phyloP scores from a whole-genome alignment of 192 early-diverging fungal genomes.

The Coemansia guatemalensis region DNA sequence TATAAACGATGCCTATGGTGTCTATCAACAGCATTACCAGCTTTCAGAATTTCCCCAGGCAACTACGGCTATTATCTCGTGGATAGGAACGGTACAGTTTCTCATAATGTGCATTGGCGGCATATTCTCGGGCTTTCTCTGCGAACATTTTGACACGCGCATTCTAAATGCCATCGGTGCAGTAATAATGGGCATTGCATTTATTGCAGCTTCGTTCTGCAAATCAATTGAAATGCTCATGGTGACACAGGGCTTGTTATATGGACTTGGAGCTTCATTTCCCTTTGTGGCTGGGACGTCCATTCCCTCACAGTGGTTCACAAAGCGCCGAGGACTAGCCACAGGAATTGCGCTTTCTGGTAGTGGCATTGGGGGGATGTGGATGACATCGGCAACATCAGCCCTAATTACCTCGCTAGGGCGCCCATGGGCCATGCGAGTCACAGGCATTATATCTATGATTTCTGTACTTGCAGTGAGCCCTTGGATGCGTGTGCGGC shows the following conservation, averaged over 20 bases:
- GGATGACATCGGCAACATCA: slow-evolving; percentile 55
- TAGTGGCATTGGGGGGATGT: slow-evolving; percentile 55
- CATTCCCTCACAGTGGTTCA: slow-evolving; percentile 55
- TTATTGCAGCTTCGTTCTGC: slow-evolving; percentile 48
- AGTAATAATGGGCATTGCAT: slow-evolving; percentile 41
- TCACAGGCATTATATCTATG: slow-evolving; percentile 51
- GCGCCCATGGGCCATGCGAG: slow-evolving; percentile 57
- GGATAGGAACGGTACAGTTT: slow-evolving; percentile 51
- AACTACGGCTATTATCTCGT: slow-evolving; percentile 46
- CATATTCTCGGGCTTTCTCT: slow-evolving; percentile 48
- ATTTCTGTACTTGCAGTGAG: slow-evolving; percentile 45
- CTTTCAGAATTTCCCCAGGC: slow-evolving; percentile 45
- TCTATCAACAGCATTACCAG: slow-evolving; percentile 54
- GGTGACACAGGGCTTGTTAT: slow-evolving; percentile 53
- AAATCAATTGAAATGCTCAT: slow-evolving; percentile 41
- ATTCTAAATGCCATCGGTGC: slow-evolving; percentile 42
- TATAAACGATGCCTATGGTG: slow-evolving; percentile 53
- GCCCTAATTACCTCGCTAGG: slow-evolving; percentile 46
- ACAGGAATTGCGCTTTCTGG: slow-evolving; percentile 57
- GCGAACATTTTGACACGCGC: slow-evolving; percentile 54
- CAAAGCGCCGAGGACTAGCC: slow-evolving; percentile 51
- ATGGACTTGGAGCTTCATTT: slow-evolving; percentile 55
- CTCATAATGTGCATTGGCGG: slow-evolving; percentile 44
- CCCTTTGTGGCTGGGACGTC: slow-evolving; percentile 52
- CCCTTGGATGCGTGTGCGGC: slow-evolving; percentile 49